Base-by-base conservation (phyloP, 257 asterid genomes). In the Thymus quinquecostatus region DNA sequence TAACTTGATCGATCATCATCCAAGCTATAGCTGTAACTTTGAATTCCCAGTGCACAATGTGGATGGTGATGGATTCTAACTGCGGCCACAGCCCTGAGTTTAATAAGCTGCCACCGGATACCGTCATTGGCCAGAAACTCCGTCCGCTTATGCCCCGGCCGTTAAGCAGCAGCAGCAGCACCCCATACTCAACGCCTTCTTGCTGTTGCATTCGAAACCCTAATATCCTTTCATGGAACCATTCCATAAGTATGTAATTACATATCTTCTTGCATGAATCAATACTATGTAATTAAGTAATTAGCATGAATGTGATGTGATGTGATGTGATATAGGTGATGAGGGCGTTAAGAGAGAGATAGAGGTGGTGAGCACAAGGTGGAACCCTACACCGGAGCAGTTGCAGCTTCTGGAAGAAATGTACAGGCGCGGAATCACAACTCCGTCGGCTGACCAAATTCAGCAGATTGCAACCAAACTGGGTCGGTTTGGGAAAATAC, bases 321-420 rank as follows among this genome's bases (percentile, higher is more conserved):
- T 5, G 1, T 50, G 50, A 74, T 83, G 74, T 70, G 75, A 5
- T n/a, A 33, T 47, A 71, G 63, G 68, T 45, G 73, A 67, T 14
- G 47, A 61, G 11, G 78, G 83, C 12, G 69, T 61, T 0, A 71
- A 28, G 64, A 75, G 78, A 36, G 77, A 75, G 28, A 29, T 4
- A 45, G 34, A 55, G 8, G 29, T 73, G 72, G 86, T 78, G 75
- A 83, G 88, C 66, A 69, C 95, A 12, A 75, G 97, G 71, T 92
- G 98, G 98, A 92, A 86, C 78, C 98, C 98, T 59, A 88, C 97
- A 2, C 80, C 92, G 21, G 98, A 89, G 72, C 98, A 92, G 58
- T 55, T 92, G 47, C 85, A 84, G 74, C 86, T 89, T 4, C 89
- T 92, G 3, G 91, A 86, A 40, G 98, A 92, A 69, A 82, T 88